Percentiles rank a stretch among this genome's conserved stretches.
Conservation (phyloP, 1,139 yeast species). For the Sugiyamaella grinbergsii region DNA sequence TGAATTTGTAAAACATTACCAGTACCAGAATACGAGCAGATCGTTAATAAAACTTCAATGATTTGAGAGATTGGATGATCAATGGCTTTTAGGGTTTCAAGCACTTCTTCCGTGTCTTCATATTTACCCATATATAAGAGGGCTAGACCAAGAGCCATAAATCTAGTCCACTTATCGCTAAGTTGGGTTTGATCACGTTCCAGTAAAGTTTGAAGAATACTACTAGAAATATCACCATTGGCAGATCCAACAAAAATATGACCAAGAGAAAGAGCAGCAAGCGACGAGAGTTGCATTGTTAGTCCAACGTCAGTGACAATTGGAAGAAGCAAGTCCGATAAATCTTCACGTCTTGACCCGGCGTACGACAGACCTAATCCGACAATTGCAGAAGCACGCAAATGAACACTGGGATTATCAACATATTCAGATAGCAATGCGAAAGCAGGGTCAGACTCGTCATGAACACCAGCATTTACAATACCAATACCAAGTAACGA, state of each 20-base stretch:
- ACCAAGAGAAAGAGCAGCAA: constrained; percentile 91
- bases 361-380: constrained; percentile 96
- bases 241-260: constrained; percentile 96
- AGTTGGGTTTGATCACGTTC: constrained; percentile 81
- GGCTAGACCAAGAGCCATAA: constrained; percentile 91
- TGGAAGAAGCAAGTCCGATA: constrained; percentile 77
- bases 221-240: constrained; percentile 89
- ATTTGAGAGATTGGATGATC: constrained; percentile 93
- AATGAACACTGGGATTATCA: constrained; percentile 52
- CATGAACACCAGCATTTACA: constrained; percentile 92
- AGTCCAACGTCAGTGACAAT: constrained; percentile 77
- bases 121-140: constrained; percentile 90
- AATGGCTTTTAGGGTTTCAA: constrained; percentile 92
- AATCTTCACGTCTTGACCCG: constrained; percentile 87
- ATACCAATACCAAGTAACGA: constrained; percentile 95
- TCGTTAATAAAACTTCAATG: constrained; percentile 84
- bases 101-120: constrained; percentile 91
- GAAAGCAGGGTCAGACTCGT: constrained; percentile 92
- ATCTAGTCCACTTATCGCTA: constrained; percentile 82
- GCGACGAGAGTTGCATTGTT: constrained; percentile 75
- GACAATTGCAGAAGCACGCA: constrained; percentile 78
- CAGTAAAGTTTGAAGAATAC: constrained; percentile 84
- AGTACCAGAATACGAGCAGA: constrained; percentile 96
- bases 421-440: constrained; percentile 81
- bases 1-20: constrained; percentile 97